These are phyloP conservation scores for Leersia perrieri DNA, from an alignment of 176 grass and related monocot genomes.

Conservation along the genomic window DNA sequence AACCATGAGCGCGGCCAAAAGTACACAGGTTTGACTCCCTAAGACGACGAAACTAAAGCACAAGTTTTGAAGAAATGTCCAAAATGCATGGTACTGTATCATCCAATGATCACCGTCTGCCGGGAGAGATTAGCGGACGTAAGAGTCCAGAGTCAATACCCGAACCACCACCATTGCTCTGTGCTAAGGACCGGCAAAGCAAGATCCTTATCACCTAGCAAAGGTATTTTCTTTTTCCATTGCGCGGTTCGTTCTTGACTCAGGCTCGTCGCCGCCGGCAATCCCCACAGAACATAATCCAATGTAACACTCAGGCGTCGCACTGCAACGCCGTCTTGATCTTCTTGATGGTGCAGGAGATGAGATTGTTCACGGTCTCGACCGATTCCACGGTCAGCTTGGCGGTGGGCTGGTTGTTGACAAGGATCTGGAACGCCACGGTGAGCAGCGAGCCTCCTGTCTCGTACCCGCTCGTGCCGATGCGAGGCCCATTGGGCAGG, in stretches of 20 bases:
- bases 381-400: constrained; percentile 89
- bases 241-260: constrained; percentile 99
- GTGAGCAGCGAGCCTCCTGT: constrained; percentile 67
- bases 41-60: constrained; percentile 15
- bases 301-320: constrained; percentile 25
- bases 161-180: constrained; percentile 99
- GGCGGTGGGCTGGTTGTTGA: constrained; percentile 95
- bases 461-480: constrained; percentile 3
- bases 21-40: constrained; percentile 21
- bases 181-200: constrained; percentile 37
- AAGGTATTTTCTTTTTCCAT: constrained; percentile 51
- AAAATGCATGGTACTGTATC: constrained; percentile 28
- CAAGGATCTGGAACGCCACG: constrained; percentile 92
- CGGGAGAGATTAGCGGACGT: neutral
- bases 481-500: constrained; percentile 61
- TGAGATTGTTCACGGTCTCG: constrained; percentile 86
- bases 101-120: neutral
- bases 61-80: constrained; percentile 23
- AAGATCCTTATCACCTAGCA: constrained; percentile 87
- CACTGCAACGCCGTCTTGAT: constrained; percentile 74
- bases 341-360: constrained; percentile 97
- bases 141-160: constrained; percentile 86
- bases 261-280: constrained; percentile 13
- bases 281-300: neutral
- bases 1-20: constrained; percentile 13